Percentiles rank a stretch among this genome's conserved stretches.
These are phyloP conservation scores for Kalaharituber pfeilii DNA, from an alignment of 2,329 filamentous ascomycete species.

Conservation along the genomic window DNA sequence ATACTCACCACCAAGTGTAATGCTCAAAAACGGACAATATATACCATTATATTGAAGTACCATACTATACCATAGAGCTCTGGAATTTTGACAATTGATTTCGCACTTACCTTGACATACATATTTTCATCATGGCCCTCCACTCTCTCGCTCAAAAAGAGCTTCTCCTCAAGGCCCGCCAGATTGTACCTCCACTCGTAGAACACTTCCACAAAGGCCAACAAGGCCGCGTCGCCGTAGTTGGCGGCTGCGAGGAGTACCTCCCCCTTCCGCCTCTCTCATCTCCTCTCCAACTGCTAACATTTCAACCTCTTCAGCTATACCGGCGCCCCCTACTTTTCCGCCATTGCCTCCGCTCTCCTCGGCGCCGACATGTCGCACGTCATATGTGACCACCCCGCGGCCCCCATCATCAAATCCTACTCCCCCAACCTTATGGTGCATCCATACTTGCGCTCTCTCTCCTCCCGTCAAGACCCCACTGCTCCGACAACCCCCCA, in stretches of 20 bases:
- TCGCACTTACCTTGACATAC: too few relatives aligned
- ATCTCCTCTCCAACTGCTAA: not conserved
- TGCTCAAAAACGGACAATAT: too few relatives aligned
- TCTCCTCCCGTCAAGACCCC: conserved; percentile 21
- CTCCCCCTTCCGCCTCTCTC: conserved; percentile 14
- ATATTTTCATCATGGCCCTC: conserved; percentile 4
- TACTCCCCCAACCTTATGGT: conserved; percentile 99
- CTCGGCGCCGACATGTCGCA: conserved; percentile 52
- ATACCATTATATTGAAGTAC: too few relatives aligned
- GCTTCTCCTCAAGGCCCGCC: conserved; percentile 63
- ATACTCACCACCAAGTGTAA: too few relatives aligned
- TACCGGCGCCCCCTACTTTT: conserved; percentile 94
- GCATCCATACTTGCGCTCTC: conserved; percentile 82
- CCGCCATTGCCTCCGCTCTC: conserved; percentile 84
- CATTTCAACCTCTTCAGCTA: conserved; percentile 36
- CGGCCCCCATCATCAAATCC: conserved; percentile 79
- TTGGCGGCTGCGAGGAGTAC: conserved; percentile 76
- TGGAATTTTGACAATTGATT: too few relatives aligned
- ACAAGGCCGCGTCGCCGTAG: conserved; percentile 76
- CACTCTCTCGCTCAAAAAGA: conserved; percentile 42
- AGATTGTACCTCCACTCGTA: conserved; percentile 85
- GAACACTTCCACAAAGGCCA: conserved; percentile 96
- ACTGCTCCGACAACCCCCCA: not conserved
- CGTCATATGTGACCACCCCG: conserved; percentile 84
- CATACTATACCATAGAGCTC: too few relatives aligned